phyloP scores from a whole-genome alignment of 352 stramenopile species.

The Paralagenidium karlingii region DNA sequence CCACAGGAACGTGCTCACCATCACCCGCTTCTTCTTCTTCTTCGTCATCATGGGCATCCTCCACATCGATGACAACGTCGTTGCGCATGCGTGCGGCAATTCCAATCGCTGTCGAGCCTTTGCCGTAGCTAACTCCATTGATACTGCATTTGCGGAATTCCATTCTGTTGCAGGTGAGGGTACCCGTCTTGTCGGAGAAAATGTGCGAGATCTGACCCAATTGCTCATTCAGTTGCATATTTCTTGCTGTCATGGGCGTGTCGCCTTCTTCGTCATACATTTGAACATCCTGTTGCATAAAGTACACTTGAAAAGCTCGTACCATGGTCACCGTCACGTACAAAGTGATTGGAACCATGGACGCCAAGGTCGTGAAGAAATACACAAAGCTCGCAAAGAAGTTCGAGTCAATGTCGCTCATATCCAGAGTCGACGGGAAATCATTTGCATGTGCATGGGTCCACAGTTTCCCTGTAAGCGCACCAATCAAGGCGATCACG shows the following conservation, averaged over 20 bases:
- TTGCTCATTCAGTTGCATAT: slow-evolving; percentile 82
- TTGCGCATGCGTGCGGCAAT: slow-evolving; percentile 47
- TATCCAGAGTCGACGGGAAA: slow-evolving; percentile 18
- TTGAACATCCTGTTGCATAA: slow-evolving; percentile 74
- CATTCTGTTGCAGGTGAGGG: slow-evolving; percentile 84
- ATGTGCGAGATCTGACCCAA: slow-evolving; percentile 94
- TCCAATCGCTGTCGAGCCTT: slow-evolving; percentile 74
- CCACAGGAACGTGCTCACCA: slow-evolving; percentile 2
- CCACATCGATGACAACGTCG: slow-evolving; percentile 39
- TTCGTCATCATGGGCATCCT: slow-evolving; percentile 29
- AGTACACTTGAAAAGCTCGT: slow-evolving; percentile 80
- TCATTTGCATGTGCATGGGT: slow-evolving; percentile 11
- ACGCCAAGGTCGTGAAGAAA: slow-evolving; percentile 72
- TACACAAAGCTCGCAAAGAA: slow-evolving; percentile 67
- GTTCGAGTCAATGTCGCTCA: slow-evolving; percentile 7
- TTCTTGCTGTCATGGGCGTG: slow-evolving; percentile 60
- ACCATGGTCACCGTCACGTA: slow-evolving; percentile 85
- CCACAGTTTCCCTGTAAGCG: slow-evolving; percentile 41
- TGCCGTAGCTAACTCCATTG: slow-evolving; percentile 64
- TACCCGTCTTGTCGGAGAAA: slow-evolving; percentile 90
- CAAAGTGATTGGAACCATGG: slow-evolving; percentile 81
- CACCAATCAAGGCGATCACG: slow-evolving; percentile 56
- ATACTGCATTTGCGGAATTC: slow-evolving; percentile 85
- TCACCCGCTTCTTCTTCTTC: slow-evolving; percentile 9
- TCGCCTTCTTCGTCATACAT: slow-evolving; percentile 76